Percentiles rank a stretch among this genome's conserved stretches.
These are phyloP conservation scores for Penicillium sp. DNA, from an alignment of 2,329 filamentous ascomycete genomes.

Conservation along the genomic window DNA sequence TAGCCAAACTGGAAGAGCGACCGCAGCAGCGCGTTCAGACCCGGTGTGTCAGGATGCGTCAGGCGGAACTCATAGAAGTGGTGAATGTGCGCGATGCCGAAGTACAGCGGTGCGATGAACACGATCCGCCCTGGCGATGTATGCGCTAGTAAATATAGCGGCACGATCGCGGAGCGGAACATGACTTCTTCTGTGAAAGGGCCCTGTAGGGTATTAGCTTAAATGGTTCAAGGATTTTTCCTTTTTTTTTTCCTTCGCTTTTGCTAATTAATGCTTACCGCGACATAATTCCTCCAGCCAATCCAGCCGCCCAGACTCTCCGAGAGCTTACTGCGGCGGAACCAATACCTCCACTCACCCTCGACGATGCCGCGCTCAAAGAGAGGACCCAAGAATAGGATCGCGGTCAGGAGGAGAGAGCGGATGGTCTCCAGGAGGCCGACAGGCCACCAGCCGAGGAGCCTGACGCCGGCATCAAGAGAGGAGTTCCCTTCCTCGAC, in stretches of 20 bases:
- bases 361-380: constrained; percentile 77
- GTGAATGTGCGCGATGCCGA: constrained; percentile 89
- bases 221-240: neutral
- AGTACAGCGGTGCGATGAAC: constrained; percentile 82
- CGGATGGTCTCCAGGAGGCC: constrained; percentile 63
- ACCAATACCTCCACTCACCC: constrained; percentile 65
- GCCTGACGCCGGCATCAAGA: constrained; percentile 58
- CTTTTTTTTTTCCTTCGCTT: too few species aligned
- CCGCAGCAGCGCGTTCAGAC: constrained; percentile 63
- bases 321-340: constrained; percentile 55
- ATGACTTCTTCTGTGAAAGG: constrained; percentile 91
- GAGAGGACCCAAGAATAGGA: constrained; percentile 81
- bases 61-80: constrained; percentile 94
- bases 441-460: constrained; percentile 79
- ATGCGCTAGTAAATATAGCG: constrained; percentile 73
- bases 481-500: constrained; percentile 53
- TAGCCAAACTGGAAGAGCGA: constrained; percentile 83
- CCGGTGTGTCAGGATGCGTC: constrained; percentile 69
- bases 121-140: constrained; percentile 60
- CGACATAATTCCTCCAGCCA: constrained; percentile 81
- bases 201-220: constrained; percentile 52
- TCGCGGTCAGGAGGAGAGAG: constrained; percentile 67
- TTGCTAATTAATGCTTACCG: constrained; percentile 60
- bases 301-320: constrained; percentile 70
- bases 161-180: constrained; percentile 83